Percentiles rank a stretch among this genome's conserved stretches.
phyloP scores from a whole-genome alignment of 371 early-diverging fungal species.

The Saksenaea vasiformis region DNA sequence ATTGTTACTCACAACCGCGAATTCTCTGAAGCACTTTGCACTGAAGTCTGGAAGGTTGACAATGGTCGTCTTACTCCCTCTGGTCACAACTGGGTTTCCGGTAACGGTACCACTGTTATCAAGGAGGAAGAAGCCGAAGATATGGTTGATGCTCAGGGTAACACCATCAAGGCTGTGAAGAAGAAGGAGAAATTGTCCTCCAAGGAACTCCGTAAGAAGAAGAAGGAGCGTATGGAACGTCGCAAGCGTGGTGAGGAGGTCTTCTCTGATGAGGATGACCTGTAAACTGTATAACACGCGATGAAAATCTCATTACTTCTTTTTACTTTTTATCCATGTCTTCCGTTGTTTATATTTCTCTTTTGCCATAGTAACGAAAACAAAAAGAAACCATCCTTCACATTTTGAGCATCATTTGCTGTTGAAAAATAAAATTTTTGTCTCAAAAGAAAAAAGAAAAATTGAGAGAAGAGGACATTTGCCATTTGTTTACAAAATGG shows the following conservation, averaged over 20 bases:
- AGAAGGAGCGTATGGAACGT: constrained; percentile 60
- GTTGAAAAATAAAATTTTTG: constrained; percentile 6
- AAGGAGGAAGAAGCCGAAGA: constrained; percentile 45
- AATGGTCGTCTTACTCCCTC: constrained; percentile 59
- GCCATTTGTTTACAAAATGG: no score
- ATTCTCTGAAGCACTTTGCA: constrained; percentile 71
- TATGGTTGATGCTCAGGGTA: constrained; percentile 54
- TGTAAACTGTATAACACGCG: constrained; percentile 22
- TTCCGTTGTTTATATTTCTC: constrained; percentile 2
- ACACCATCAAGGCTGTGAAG: constrained; percentile 47
- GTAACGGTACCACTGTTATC: constrained; percentile 42
- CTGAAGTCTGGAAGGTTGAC: constrained; percentile 78
- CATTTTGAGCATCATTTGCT: constrained; percentile 1
- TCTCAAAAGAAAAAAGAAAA: not conserved
- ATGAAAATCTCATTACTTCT: not conserved
- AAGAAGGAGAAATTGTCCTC: constrained; percentile 55
- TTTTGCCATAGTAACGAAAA: constrained; percentile 1
- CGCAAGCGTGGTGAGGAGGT: constrained; percentile 62
- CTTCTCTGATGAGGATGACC: constrained; percentile 50
- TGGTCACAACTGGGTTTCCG: constrained; percentile 57
- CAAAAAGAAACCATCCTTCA: not conserved
- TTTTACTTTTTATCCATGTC: constrained; percentile 1
- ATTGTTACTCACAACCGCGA: constrained; percentile 79
- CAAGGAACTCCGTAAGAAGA: constrained; percentile 57
- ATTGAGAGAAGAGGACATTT: no score